Base-by-base conservation (phyloP, 1,284 basidiomycete species). In the Sporisorium exsertum region DNA sequence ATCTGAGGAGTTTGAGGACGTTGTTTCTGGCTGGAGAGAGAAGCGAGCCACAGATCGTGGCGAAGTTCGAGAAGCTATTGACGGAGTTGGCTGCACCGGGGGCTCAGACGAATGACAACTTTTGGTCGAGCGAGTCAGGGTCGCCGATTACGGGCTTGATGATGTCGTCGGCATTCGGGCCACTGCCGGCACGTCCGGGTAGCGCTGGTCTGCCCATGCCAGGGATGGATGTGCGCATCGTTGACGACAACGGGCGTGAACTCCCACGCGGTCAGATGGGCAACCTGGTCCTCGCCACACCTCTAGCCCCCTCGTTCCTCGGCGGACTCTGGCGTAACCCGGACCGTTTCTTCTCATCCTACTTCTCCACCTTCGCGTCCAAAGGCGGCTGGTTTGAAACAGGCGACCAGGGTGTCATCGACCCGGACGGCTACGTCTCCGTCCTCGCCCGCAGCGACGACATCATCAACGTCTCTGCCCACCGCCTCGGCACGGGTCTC, bases 311-410 rank as follows among this genome's bases (percentile, higher is more conserved):
- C 3, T 74, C 64, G 26, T 74, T 76, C 58, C 51, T 84, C 13
- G 78, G 77, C 24, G 80, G 80, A 0, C 77, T 86, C 1, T 86
- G 82, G 82, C 65, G 73, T 26, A 81, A 84, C 37, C 65, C 65
- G 3, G 67, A 68, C 16, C 65, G 81, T 15, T 84, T 81, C 59
- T 72, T 76, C 40, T 55, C 47, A 33, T 72, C 65, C 35, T 84
- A 84, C 71, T 81, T 77, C 40, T 66, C 68, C 26, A 69, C 83
- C 13, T 84, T 84, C 47, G 54, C 77, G 40, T 43, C 66, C 26
- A 81, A 83, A 42, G 83, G 83, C 20, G 82, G 73, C 12, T 84
- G 76, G 76, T 84, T 83, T 60, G 82, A 82, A 40, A 84, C 82
- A 16, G 83, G 83, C 15, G 83, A 84, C 51, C 75, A 79, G 32